These are phyloP conservation scores for Yarrowia deformans DNA, from an alignment of 805 yeast species.

Conservation along the genomic window DNA sequence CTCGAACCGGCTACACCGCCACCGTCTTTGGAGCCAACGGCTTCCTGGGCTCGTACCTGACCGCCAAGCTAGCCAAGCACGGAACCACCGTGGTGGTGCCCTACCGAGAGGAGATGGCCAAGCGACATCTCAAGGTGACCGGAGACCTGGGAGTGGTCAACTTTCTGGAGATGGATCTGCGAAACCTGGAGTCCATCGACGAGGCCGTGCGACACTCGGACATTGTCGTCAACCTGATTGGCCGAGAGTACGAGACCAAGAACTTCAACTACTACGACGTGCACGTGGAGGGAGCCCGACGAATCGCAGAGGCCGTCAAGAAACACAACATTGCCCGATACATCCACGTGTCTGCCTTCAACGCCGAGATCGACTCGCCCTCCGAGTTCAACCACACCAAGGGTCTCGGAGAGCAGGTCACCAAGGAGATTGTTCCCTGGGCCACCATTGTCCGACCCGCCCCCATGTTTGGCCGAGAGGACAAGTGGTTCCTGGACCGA, in stretches of 20 bases:
- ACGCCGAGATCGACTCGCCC: constrained; percentile 70
- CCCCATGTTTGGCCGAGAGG: constrained; percentile 79
- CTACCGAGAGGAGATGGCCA: constrained; percentile 79
- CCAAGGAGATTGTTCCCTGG: constrained; percentile 70
- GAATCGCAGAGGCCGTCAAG: constrained; percentile 76
- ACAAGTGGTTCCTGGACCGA: constrained; percentile 65
- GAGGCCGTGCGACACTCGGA: constrained; percentile 81
- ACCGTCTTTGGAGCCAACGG: constrained; percentile 88
- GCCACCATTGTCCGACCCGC: constrained; percentile 87
- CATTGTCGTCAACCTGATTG: constrained; percentile 80
- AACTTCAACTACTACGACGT: constrained; percentile 84
- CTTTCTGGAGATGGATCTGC: constrained; percentile 79
- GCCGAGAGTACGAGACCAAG: constrained; percentile 77
- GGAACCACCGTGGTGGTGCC: constrained; percentile 82
- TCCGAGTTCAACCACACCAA: constrained; percentile 81
- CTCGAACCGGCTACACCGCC: constrained; percentile 87
- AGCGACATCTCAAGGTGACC: constrained; percentile 77
- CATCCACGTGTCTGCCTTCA: constrained; percentile 80
- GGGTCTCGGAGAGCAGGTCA: constrained; percentile 77
- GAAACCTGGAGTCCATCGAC: constrained; percentile 77
- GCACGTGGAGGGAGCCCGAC: constrained; percentile 76
- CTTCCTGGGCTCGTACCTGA: constrained; percentile 74
- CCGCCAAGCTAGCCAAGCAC: constrained; percentile 77
- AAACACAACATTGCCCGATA: constrained; percentile 75
- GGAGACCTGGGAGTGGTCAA: constrained; percentile 91